Evolutionary conservation across 306 rosid genomes (phyloP), one percentile per base, ranked within the genome.

Genomic region (Prunus armeniaca): DNA sequence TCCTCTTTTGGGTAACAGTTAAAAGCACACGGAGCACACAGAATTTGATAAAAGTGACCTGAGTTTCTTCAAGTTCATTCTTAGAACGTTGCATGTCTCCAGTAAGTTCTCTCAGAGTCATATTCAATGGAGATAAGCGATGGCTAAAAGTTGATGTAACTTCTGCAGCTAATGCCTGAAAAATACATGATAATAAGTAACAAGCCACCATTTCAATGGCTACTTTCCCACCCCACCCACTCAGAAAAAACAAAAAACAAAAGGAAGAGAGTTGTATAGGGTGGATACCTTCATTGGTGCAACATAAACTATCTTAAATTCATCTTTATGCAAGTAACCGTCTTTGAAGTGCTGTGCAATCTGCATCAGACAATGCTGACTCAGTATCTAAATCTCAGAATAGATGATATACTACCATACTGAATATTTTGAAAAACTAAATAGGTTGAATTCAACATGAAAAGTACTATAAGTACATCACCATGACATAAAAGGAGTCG

Each of bases 61-160:
- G 98, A 79, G 98, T 92, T 92, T 89, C 98, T 87, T 89, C 95
- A 38, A 92, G 98, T 77, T 94, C 97, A 71, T 76, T 94, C 86
- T 83, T 92, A 17, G 97, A 82, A 34, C 92, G 96, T 82, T 94
- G 97, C 98, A 94, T 94, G 87, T 92, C 98, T 77, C 97, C 98
- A 8, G 96, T 94, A 73, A 94, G 96, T 86, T 94, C 98, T 84
- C 87, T 87, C 49, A 94, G 97, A 60, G 63, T 84, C 89, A 94
- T 88, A 82, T 94, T 94, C 82, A 94, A 86, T 25, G 97, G 98
- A 84, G 98, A 89, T 80, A 94, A 87, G 55, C 98, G 97, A 72
- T 88, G 89, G 88, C 98, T 92, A 88, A 94, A 94, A 45, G 98
- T 83, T 80, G 91, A 73, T 46, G 98, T 90, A 65, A 94, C 98